Base-by-base conservation (phyloP, 352 stramenopile species). In the Phytophthora multivora region DNA sequence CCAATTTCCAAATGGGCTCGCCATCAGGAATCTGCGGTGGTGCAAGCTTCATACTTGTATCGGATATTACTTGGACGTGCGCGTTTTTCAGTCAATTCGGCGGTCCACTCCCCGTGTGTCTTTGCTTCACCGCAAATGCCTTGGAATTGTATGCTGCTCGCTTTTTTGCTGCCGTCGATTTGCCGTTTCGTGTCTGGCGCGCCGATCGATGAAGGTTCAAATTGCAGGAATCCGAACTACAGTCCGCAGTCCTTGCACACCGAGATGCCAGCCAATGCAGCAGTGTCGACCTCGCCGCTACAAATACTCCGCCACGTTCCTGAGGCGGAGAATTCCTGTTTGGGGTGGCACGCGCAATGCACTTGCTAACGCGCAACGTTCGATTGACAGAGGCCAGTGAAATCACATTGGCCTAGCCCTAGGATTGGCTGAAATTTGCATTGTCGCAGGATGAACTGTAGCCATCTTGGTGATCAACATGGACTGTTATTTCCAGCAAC, bases 1-100 rank as follows among this genome's bases (percentile, higher is more conserved):
- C 54, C 9, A 54, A 52, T 76, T 70, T 73, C 66, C 62, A 73
- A 73, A 71, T 73, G 41, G 57, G 48, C 35, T 66, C 48, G 13
- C 6, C 45, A 30, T 42, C 33, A 18, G 49, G 38, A 7, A 31
- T 15, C 51, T 52, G 51, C 33, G 26, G 42, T 51, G 54, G 46
- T 57, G 49, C 2, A 25, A 56, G 13, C 18, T 38, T 38, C 51
- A 66, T 61, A 33, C 5, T 30, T 52, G 50, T 16, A 25, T 12
- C 25, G 12, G 15, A 16, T 25, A 47, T 35, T 53, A 15, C 58
- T 39, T 33, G 28, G 28, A 13, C 28, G 28, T 33, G n/a, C 30
- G 59, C 43, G 43, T 61, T 67, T 67, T 49, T 61, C 25, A 16
- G 31, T 36, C 4, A 51, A 51, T 59, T 59, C 25, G 48, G 41